A percentile compares a stretch with the other conserved stretches of the same genome.
phyloP scores from a whole-genome alignment of 257 asterid species.

The Cynanchum wilfordii region DNA sequence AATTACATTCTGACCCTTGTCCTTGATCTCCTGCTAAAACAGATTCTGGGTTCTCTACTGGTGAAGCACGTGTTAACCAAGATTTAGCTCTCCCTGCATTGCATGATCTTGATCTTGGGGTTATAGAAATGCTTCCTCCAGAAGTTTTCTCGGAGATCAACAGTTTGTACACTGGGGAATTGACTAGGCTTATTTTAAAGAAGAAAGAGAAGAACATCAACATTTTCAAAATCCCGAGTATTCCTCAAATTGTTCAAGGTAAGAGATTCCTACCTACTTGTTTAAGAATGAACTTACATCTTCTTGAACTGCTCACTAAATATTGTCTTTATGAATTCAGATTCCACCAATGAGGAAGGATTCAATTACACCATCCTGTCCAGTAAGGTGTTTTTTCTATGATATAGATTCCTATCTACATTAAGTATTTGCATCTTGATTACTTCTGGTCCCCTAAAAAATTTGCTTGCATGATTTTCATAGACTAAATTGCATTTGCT shows the following conservation, averaged over 20 bases:
- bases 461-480: neutral
- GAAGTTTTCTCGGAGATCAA: slow-evolving; percentile 79
- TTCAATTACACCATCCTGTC: slow-evolving; percentile 21
- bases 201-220: slow-evolving; percentile 35
- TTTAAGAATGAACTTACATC: neutral
- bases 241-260: slow-evolving; percentile 37
- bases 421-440: neutral
- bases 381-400: slow-evolving; percentile 20
- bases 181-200: slow-evolving; percentile 49
- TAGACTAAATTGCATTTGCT: neutral
- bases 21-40: slow-evolving; percentile 29
- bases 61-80: slow-evolving; percentile 34
- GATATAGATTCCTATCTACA: slow-evolving; percentile 27
- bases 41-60: slow-evolving; percentile 36
- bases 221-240: slow-evolving; percentile 12
- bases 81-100: slow-evolving; percentile 65
- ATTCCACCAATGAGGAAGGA: slow-evolving; percentile 25
- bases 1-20: slow-evolving; percentile 23
- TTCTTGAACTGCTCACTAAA: slow-evolving; percentile 10
- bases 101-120: slow-evolving; percentile 73
- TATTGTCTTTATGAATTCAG: slow-evolving; percentile 21
- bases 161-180: slow-evolving; percentile 73
- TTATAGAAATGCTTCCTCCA: slow-evolving; percentile 84
- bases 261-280: slow-evolving; percentile 9
- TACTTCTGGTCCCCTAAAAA: neutral